phyloP scores from a whole-genome alignment of 2,329 filamentous ascomycete genomes.

The Incumbomyces lentus region DNA sequence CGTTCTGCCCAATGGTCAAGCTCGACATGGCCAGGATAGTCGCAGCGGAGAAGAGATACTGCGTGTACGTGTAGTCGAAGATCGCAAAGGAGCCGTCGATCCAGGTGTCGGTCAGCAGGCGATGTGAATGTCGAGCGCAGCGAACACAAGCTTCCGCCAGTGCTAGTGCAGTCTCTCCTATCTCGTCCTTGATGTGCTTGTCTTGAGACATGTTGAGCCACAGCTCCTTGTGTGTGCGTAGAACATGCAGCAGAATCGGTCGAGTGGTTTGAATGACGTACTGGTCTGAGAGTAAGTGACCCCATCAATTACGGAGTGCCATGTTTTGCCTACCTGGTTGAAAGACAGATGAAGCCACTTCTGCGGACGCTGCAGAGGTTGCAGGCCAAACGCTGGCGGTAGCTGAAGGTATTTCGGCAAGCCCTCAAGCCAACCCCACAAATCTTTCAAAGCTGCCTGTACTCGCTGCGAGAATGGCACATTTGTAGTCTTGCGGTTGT shows the following conservation, averaged over 20 bases:
- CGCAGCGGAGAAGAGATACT: slow-evolving; percentile 31
- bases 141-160: slow-evolving; percentile 31
- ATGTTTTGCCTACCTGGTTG: slow-evolving; percentile 19
- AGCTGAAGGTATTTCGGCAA: slow-evolving; percentile 27
- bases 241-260: slow-evolving; percentile 30
- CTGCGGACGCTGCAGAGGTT: slow-evolving; percentile 20
- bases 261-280: slow-evolving; percentile 32
- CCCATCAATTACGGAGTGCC: not conserved
- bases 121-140: slow-evolving; percentile 28
- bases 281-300: slow-evolving; percentile 3
- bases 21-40: slow-evolving; percentile 29
- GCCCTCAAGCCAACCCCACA: slow-evolving; percentile 31
- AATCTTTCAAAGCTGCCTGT: slow-evolving; percentile 29
- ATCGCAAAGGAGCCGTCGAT: slow-evolving; percentile 30
- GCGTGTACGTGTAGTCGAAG: slow-evolving; percentile 32
- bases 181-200: slow-evolving; percentile 8
- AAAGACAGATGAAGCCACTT: slow-evolving; percentile 29
- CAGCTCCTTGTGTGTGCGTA: slow-evolving; percentile 20
- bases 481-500: slow-evolving; percentile 15
- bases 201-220: slow-evolving; percentile 9
- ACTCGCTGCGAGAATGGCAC: slow-evolving; percentile 31
- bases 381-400: slow-evolving; percentile 19
- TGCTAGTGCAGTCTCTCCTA: slow-evolving; percentile 28
- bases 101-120: slow-evolving; percentile 29
- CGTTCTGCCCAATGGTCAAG: slow-evolving; percentile 2